These are phyloP conservation scores for Triticum timopheevii DNA, from an alignment of 176 grass and related monocot species.

Conservation along the genomic window DNA sequence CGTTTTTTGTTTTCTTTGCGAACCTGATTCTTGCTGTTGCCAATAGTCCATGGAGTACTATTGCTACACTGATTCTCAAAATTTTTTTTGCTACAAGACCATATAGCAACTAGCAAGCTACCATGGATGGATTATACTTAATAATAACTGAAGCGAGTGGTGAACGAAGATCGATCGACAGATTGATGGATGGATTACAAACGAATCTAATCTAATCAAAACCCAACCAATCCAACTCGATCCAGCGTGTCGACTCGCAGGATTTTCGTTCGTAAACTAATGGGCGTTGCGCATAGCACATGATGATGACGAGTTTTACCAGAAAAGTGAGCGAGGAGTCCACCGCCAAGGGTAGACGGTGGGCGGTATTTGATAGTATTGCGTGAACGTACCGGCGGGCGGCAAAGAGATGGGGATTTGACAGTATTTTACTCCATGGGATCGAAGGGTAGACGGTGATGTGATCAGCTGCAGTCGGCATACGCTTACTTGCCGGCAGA, in stretches of 20 bases:
- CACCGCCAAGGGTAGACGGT: too few relatives aligned
- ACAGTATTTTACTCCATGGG: too few relatives aligned
- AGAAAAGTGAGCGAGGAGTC: background rate
- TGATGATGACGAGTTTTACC: constrained; percentile 26
- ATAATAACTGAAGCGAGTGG: background rate
- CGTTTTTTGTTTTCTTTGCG: too few relatives aligned
- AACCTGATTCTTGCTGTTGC: too few relatives aligned
- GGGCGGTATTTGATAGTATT: too few relatives aligned
- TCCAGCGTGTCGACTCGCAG: background rate
- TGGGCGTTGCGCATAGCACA: background rate
- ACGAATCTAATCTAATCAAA: background rate
- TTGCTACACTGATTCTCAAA: too few relatives aligned
- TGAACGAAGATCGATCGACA: background rate
- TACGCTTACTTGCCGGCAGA: too few relatives aligned
- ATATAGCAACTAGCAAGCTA: background rate
- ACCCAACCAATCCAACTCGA: too few relatives aligned
- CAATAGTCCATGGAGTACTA: background rate
- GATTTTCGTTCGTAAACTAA: background rate
- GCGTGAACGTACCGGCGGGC: too few relatives aligned
- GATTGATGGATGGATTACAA: background rate
- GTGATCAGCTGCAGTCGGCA: too few relatives aligned
- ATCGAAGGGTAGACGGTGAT: too few relatives aligned
- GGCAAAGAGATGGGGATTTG: too few relatives aligned
- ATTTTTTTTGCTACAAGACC: background rate
- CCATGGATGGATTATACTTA: background rate